phyloP scores from a whole-genome alignment of 345 rosid genomes.

The Noccaea bulbosa region DNA sequence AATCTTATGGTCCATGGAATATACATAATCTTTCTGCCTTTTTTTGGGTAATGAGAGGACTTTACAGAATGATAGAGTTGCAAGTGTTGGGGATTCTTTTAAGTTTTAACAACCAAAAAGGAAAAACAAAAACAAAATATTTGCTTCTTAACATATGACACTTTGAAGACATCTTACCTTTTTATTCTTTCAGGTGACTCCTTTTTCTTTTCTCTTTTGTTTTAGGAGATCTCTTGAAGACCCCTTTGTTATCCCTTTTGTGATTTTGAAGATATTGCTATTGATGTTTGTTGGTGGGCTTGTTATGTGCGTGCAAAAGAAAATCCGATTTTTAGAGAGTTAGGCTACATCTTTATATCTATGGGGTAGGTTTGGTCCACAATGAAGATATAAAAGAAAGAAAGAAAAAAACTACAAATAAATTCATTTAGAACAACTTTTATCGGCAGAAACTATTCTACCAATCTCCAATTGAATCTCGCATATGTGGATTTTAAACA shows the following conservation, averaged over 20 bases:
- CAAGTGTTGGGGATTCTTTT: conserved; percentile 35
- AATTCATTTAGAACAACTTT: conserved; percentile 9
- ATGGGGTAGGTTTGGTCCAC: conserved; percentile 41
- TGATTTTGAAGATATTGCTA: conserved; percentile 41
- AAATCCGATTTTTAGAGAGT: conserved; percentile 29
- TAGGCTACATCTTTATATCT: neutral
- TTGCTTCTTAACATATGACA: conserved; percentile 32
- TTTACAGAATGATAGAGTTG: conserved; percentile 42
- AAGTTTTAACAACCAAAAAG: conserved; percentile 31
- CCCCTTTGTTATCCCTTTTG: conserved; percentile 42
- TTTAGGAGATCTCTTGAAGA: conserved; percentile 36
- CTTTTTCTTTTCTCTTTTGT: conserved; percentile 30
- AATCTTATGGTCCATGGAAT: conserved; percentile 32
- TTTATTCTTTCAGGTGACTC: conserved; percentile 38
- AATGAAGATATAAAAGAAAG: neutral
- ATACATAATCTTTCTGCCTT: conserved; percentile 32
- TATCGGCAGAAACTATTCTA: conserved; percentile 1
- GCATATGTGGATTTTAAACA: conserved; percentile 11
- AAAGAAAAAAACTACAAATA: neutral
- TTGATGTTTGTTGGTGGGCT: conserved; percentile 44
- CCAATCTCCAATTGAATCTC: neutral
- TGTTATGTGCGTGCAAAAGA: conserved; percentile 33
- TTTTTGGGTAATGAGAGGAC: conserved; percentile 23
- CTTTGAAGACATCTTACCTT: conserved; percentile 38
- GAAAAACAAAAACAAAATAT: neutral